Base-by-base conservation (phyloP, 352 stramenopile genomes). In the Globisporangium megalacanthum region DNA sequence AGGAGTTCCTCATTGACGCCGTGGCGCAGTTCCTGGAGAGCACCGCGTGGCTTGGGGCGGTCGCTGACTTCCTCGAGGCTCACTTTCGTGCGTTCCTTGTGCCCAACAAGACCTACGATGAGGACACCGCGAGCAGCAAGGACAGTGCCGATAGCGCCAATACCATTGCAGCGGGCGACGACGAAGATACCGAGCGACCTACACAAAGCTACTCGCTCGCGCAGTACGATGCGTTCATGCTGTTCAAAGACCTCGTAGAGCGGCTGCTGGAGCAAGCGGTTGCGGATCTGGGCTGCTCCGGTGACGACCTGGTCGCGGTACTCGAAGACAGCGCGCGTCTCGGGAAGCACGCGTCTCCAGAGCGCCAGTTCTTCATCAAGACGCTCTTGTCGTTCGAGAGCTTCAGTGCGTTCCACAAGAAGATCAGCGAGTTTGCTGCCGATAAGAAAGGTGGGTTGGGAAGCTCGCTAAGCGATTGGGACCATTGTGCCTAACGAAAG, bases 201-300 rank as follows among this genome's bases (percentile, higher is more conserved):
- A 59, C 61, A 10, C 56, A 75, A 46, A 68, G 58, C 2, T 72
- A 89, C 59, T 65, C 74, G 11, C 45, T 88, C 37, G 68, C 80
- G 46, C 79, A 92, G 55, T 87, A 70, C 52, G 76, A 81, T 29
- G 68, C 72, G n/a, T 92, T 90, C 58, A 64, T 75, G 54, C 65
- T 77, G 46, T 92, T 89, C 55, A 88, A 86, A 35, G 82, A 90
- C 36, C 59, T 85, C 22, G 73, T 85, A 9, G 79, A 92, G 62
- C 61, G 71, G 14, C 56, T 88, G 31, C 62, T 92, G 35, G 82
- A 92, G 55, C 49, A 54, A 10, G 62, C 90, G 29, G 72, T 92
- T 11, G 41, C 50, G 0, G 79, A 89, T 8, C 57, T 92, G 20
- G 78, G 78, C 2, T 92, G 79, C 55, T 78, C 70, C n/a, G 72